Evolutionary conservation across 1,139 yeast species (phyloP).

Genomic region (Nadsonia commutata): DNA sequence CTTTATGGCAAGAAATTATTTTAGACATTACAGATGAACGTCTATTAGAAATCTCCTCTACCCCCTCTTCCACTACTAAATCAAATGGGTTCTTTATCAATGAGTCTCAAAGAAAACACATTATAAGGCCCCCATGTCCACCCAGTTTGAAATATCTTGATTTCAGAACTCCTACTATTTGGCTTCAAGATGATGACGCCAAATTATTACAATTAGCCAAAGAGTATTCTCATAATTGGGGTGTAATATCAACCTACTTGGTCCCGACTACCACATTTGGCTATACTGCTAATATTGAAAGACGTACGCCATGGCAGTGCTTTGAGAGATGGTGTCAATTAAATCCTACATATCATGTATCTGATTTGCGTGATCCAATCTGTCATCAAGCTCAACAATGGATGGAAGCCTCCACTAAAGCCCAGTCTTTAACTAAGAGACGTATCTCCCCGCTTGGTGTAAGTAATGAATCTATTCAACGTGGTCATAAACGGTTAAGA

Average conservation of each 20-base stretch:
- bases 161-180: conserved; percentile 76
- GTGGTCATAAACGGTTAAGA: conserved; percentile 78
- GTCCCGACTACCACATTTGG: conserved; percentile 48
- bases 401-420: conserved; percentile 81
- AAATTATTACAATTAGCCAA: conserved; percentile 66
- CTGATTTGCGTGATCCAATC: conserved; percentile 78
- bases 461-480: conserved; percentile 76
- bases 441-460: conserved; percentile 87
- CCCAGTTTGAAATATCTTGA: conserved; percentile 70
- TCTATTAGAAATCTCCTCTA: not conserved
- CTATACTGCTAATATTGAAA: conserved; percentile 74
- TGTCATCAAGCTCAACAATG: conserved; percentile 79
- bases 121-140: conserved; percentile 58
- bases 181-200: conserved; percentile 92
- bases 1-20: conserved; percentile 19
- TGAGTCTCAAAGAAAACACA: conserved; percentile 14
- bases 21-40: conserved; percentile 12
- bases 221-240: conserved; percentile 89
- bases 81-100: conserved; percentile 9
- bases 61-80: conserved; percentile 4
- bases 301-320: conserved; percentile 98
- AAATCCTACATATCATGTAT: conserved; percentile 71
- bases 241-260: conserved; percentile 70
- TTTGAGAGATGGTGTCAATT: conserved; percentile 91
- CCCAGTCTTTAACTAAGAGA: conserved; percentile 75